Percentiles rank a stretch among this genome's conserved stretches.
Conservation (phyloP, 768 basidiomycete species). For the Scleroderma citrinum region DNA sequence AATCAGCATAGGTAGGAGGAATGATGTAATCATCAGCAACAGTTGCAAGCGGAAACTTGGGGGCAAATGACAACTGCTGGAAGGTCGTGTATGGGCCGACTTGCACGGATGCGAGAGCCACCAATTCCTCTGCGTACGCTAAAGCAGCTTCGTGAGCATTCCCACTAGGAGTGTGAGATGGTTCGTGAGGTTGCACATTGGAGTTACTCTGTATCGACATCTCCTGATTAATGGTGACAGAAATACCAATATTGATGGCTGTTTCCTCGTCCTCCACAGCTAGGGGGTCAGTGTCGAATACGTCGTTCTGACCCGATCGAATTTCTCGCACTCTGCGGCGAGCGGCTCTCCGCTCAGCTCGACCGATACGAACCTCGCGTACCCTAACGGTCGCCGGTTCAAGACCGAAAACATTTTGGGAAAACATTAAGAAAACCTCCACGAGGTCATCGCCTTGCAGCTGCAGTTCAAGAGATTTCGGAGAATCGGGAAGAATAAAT, state of each 20-base stretch:
- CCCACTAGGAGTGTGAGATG: slow-evolving; percentile 24
- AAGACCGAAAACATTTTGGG: slow-evolving; percentile 86
- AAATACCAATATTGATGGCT: slow-evolving; percentile 56
- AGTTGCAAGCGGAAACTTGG: slow-evolving; percentile 80
- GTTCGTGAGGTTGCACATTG: slow-evolving; percentile 20
- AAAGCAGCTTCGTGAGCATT: slow-evolving; percentile 29
- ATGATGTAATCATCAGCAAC: slow-evolving; percentile 91
- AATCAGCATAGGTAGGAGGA: slow-evolving; percentile 81
- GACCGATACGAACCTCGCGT: slow-evolving; percentile 87
- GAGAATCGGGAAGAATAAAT: slow-evolving; percentile 89
- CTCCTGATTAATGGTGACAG: slow-evolving; percentile 41
- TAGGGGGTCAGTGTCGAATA: slow-evolving; percentile 39
- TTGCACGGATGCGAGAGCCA: slow-evolving; percentile 61
- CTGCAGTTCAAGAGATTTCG: slow-evolving; percentile 79
- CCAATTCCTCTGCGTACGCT: slow-evolving; percentile 58
- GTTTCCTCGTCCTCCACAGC: slow-evolving; percentile 46
- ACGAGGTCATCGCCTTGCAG: slow-evolving; percentile 90
- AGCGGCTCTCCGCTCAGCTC: slow-evolving; percentile 81
- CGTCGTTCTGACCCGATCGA: slow-evolving; percentile 42
- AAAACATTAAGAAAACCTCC: slow-evolving; percentile 86
- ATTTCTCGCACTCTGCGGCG: slow-evolving; percentile 72
- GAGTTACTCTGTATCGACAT: slow-evolving; percentile 26
- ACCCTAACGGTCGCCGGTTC: slow-evolving; percentile 92
- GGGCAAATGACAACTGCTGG: slow-evolving; percentile 82
- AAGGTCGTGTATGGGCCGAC: slow-evolving; percentile 88